phyloP scores from a whole-genome alignment of 768 basidiomycete species.

The Boletus sp. region DNA sequence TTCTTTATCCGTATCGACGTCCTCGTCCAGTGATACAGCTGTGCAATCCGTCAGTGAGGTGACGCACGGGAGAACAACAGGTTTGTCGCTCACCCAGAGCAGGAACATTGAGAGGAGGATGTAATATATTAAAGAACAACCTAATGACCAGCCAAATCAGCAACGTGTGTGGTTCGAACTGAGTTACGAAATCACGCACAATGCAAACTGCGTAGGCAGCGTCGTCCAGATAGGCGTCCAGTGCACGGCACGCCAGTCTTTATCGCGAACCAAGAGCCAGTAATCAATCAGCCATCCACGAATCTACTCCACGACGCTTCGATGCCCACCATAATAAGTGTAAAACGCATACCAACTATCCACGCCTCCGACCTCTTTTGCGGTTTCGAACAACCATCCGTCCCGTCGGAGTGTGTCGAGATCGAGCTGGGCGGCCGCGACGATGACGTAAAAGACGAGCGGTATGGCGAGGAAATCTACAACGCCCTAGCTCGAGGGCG shows the following conservation, averaged over 20 bases:
- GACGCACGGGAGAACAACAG: not conserved
- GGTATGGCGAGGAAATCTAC: constrained; percentile 82
- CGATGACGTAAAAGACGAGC: constrained; percentile 77
- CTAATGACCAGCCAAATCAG: constrained; percentile 40
- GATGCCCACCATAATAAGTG: constrained; percentile 64
- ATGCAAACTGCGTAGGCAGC: constrained; percentile 90
- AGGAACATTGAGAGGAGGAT: constrained; percentile 87
- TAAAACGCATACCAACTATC: constrained; percentile 84
- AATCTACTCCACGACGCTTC: not conserved
- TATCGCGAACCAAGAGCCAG: not conserved
- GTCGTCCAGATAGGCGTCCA: constrained; percentile 75
- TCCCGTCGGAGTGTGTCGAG: constrained; percentile 54
- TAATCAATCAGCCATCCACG: not conserved
- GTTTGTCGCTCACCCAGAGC: constrained; percentile 58
- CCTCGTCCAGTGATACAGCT: constrained; percentile 88
- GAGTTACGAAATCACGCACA: constrained; percentile 48
- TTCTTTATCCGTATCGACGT: constrained; percentile 90
- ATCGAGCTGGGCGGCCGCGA: constrained; percentile 60
- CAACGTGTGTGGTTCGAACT: not conserved
- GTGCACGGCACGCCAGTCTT: constrained; percentile 61
- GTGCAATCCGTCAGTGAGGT: not conserved
- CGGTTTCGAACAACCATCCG: constrained; percentile 84
- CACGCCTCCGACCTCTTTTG: constrained; percentile 34
- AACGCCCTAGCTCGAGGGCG: not conserved
- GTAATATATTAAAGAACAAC: constrained; percentile 81